phyloP scores from a whole-genome alignment of 352 stramenopile species.

The Phytophthora europaea region DNA sequence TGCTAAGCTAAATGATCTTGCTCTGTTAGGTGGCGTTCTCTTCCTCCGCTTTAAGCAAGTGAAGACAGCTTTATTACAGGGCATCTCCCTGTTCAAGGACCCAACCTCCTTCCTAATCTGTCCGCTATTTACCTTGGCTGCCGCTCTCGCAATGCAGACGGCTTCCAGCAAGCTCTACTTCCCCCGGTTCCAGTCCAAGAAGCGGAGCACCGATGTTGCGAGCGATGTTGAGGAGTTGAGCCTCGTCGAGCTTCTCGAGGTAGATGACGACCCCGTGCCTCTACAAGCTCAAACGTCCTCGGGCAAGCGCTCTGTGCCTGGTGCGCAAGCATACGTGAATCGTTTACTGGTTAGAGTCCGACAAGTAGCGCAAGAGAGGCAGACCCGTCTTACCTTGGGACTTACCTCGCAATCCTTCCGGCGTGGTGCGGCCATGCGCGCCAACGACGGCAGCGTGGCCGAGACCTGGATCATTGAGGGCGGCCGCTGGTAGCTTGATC shows the following conservation, averaged over 20 bases:
- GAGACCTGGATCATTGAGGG: no score
- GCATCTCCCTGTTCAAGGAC: slow-evolving; percentile 22
- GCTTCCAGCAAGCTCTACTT: slow-evolving; percentile 7
- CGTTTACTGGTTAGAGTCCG: background rate
- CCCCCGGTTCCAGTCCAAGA: background rate
- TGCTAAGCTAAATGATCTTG: background rate
- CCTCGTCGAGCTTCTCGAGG: background rate
- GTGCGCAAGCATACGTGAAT: background rate
- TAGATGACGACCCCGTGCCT: background rate
- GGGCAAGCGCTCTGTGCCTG: background rate
- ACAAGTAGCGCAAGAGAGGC: background rate
- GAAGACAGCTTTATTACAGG: background rate
- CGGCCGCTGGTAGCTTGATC: no score
- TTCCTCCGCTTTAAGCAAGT: slow-evolving; percentile 29
- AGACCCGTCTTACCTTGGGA: background rate
- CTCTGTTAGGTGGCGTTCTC: slow-evolving; percentile 8
- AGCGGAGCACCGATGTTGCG: background rate
- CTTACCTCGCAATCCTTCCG: background rate
- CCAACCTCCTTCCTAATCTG: slow-evolving; percentile 20
- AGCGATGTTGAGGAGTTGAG: background rate
- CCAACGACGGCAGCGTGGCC: no score
- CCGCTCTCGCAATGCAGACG: slow-evolving; percentile 13
- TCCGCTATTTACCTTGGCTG: slow-evolving; percentile 15
- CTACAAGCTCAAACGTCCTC: background rate
- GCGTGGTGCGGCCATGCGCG: background rate